Evolutionary conservation across 2,329 filamentous ascomycete genomes (phyloP), one percentile per base, ranked within the genome.

Genomic region (Zymoseptoria passerinii): DNA sequence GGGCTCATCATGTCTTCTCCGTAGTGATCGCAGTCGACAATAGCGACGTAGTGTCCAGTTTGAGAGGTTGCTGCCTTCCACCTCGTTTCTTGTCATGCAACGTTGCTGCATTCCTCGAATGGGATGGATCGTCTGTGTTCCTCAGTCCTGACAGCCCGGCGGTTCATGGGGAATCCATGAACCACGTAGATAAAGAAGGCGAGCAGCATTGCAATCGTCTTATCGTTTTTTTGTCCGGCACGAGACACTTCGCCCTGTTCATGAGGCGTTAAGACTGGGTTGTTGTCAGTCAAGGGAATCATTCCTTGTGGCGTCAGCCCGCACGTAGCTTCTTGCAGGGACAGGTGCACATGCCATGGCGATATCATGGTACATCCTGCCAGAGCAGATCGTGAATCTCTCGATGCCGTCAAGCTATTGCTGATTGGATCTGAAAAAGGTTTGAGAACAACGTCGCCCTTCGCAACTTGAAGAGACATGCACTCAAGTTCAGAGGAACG

Each of bases 251-350:
- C 10, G 9, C 13, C 59, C 0, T 56, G 61, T 6, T 60, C 72
- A n/a, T 78, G 76, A 75, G 75, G 76, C 5, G 73, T 77, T 1
- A 76, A 75, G 61, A 78, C 76, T 0, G 76, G 75, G 0, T 77
- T 77, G 54, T 78, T 78, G 75, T 75, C 58, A 57, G 72, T 68
- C 23, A 29, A 20, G 7, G 13, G 19, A 44, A 19, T 52, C 10
- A 20, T 16, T 50, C 29, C 3, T 7, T 6, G n/a, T 50, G n/a
- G 49, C 49, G 19, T 50, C 19, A 10, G 13, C 8, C 19, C 49
- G 18, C 4, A 6, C 44, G 10, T 48, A 72, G 71, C 60, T 75
- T 23, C 23, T 75, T 53, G 73, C 71, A 4, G 71, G 62, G 2
- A 71, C 71, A 6, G 73, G 73, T 7, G 57, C 66, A 0, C 55